A percentile compares a stretch with the other conserved stretches of the same genome.
phyloP scores from a whole-genome alignment of 257 asterid genomes.

The Ocimum tenuiflorum region DNA sequence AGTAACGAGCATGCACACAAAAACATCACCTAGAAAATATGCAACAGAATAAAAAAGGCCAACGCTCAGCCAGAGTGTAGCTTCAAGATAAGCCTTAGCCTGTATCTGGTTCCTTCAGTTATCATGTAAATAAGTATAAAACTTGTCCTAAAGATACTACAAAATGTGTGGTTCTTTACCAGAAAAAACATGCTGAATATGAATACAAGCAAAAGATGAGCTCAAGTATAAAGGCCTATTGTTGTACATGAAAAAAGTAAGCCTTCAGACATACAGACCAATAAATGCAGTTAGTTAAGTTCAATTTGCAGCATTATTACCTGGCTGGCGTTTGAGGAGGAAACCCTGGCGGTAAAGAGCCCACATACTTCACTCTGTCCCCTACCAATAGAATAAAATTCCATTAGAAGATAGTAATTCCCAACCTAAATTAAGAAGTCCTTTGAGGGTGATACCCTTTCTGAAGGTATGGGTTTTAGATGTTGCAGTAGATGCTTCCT shows the following conservation, averaged over 20 bases:
- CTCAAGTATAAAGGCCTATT: not conserved
- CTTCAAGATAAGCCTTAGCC: not conserved
- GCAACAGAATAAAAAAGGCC: not conserved
- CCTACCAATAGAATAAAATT: constrained; percentile 38
- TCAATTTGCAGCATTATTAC: constrained; percentile 30
- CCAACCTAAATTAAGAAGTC: not conserved
- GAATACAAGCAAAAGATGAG: not conserved
- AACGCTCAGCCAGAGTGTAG: not conserved
- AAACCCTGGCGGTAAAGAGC: constrained; percentile 43
- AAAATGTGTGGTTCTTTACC: not conserved
- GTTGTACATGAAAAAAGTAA: not conserved
- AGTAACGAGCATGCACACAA: not conserved
- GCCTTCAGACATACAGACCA: not conserved
- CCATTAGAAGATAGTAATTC: not conserved
- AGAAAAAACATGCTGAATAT: not conserved
- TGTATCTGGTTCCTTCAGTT: not conserved
- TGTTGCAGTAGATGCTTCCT: constrained; percentile 84
- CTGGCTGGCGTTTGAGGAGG: constrained; percentile 52
- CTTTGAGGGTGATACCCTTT: constrained; percentile 15
- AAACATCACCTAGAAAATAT: no score
- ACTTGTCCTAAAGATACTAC: not conserved
- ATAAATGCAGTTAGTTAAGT: not conserved
- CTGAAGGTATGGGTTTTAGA: constrained; percentile 54
- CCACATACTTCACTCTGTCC: constrained; percentile 71
- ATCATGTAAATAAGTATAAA: not conserved